Percentiles rank a stretch among this genome's conserved stretches.
phyloP scores from a whole-genome alignment of 495 filamentous ascomycete genomes.

The Daldinia decipiens region DNA sequence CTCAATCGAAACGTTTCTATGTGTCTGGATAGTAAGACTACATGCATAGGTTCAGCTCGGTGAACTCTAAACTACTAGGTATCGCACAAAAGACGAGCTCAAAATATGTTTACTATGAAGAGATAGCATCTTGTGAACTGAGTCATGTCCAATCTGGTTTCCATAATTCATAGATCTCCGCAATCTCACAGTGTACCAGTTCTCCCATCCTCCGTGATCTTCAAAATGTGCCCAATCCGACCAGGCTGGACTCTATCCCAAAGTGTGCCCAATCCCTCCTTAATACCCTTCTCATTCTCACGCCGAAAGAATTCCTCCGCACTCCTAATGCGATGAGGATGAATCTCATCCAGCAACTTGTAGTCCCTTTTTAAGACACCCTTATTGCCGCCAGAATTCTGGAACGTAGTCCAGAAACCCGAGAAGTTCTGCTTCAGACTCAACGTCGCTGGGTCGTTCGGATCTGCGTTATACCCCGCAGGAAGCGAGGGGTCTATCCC shows the following conservation, averaged over 20 bases:
- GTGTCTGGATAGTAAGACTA: neutral
- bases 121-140: neutral
- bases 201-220: conserved; percentile 50
- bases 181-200: conserved; percentile 45
- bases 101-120: neutral
- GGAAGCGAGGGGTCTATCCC: conserved; percentile 31
- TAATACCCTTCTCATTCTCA: conserved; percentile 53
- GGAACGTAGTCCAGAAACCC: conserved; percentile 63
- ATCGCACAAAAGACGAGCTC: neutral
- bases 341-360: conserved; percentile 62
- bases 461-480: conserved; percentile 55
- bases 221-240: conserved; percentile 47
- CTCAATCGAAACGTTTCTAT: neutral
- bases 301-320: conserved; percentile 62
- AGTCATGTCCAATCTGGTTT: neutral
- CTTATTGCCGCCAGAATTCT: conserved; percentile 52
- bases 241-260: conserved; percentile 52
- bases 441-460: conserved; percentile 56
- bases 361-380: conserved; percentile 61
- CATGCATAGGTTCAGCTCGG: neutral
- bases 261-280: conserved; percentile 42
- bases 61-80: neutral
- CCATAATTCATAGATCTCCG: neutral
- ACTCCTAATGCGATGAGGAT: conserved; percentile 58
- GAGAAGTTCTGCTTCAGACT: conserved; percentile 63